Conservation (phyloP, 148 eudicot genomes). For the Simmondsia chinensis region DNA sequence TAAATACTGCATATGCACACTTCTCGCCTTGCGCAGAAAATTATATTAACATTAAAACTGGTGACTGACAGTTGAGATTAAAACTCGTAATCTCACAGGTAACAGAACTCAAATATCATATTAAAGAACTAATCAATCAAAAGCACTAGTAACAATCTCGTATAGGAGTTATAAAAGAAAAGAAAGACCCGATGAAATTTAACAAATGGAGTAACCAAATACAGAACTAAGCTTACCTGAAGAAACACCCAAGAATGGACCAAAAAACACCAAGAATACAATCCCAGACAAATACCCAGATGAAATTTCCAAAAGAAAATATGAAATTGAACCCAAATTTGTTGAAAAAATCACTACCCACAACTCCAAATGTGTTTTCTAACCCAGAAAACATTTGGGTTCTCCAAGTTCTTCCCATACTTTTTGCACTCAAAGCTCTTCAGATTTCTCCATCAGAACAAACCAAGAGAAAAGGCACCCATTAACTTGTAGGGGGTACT, state of each 20-base stretch:
- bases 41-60: no score
- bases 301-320: slow-evolving; percentile 19
- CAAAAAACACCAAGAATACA: slow-evolving; percentile 26
- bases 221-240: slow-evolving; percentile 41
- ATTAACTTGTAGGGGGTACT: no score
- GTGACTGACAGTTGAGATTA: no score
- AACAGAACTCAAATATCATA: no score
- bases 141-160: no score
- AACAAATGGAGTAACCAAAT: no score
- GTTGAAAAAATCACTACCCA: slow-evolving; percentile 5
- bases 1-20: no score
- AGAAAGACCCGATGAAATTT: no score
- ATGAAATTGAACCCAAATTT: slow-evolving; percentile 15
- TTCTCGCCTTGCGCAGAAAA: no score
- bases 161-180: no score
- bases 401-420: slow-evolving; percentile 22
- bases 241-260: slow-evolving; percentile 17
- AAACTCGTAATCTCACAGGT: no score
- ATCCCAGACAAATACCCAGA: slow-evolving; percentile 29
- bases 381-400: slow-evolving; percentile 17
- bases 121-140: no score
- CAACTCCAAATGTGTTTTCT: slow-evolving; percentile 9
- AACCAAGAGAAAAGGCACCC: slow-evolving; percentile 17
- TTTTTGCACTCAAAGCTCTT: slow-evolving; percentile 8
- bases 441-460: slow-evolving; percentile 14